These are phyloP conservation scores for Aleurites moluccanus DNA, from an alignment of 441 rosid species.

Conservation along the genomic window DNA sequence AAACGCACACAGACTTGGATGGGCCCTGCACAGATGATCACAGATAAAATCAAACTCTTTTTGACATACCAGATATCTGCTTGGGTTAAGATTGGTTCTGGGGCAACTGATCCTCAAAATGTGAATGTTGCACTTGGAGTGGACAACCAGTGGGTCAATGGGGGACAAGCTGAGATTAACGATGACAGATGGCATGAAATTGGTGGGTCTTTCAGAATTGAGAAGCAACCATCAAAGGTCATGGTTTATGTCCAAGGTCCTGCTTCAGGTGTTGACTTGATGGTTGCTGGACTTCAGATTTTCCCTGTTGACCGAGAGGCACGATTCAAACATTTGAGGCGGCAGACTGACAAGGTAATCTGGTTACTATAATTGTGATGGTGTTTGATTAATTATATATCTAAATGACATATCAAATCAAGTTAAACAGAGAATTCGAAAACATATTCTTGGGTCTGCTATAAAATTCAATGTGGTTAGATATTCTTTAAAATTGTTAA, in stretches of 20 bases:
- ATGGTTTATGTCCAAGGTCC: conserved; percentile 92
- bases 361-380: conserved; percentile 8
- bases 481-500: background rate
- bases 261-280: conserved; percentile 63
- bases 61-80: conserved; percentile 91
- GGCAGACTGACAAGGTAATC: conserved; percentile 66
- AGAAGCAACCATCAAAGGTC: conserved; percentile 75
- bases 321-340: conserved; percentile 58
- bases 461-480: background rate
- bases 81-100: conserved; percentile 78
- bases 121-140: conserved; percentile 84
- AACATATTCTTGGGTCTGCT: background rate
- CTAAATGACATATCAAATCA: background rate
- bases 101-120: conserved; percentile 64
- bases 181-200: conserved; percentile 82
- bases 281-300: conserved; percentile 80
- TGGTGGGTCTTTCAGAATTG: conserved; percentile 82
- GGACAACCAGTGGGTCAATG: conserved; percentile 85
- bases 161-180: conserved; percentile 71
- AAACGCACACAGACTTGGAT: conserved; percentile 83
- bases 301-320: conserved; percentile 69
- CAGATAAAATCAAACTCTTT: conserved; percentile 68
- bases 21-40: conserved; percentile 95
- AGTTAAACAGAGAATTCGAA: background rate
- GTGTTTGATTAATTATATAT: conserved; percentile 11